A percentile compares a stretch with the other conserved stretches of the same genome.
These are phyloP conservation scores for Pleurotus cornucopiae DNA, from an alignment of 768 basidiomycete species.

Conservation along the genomic window DNA sequence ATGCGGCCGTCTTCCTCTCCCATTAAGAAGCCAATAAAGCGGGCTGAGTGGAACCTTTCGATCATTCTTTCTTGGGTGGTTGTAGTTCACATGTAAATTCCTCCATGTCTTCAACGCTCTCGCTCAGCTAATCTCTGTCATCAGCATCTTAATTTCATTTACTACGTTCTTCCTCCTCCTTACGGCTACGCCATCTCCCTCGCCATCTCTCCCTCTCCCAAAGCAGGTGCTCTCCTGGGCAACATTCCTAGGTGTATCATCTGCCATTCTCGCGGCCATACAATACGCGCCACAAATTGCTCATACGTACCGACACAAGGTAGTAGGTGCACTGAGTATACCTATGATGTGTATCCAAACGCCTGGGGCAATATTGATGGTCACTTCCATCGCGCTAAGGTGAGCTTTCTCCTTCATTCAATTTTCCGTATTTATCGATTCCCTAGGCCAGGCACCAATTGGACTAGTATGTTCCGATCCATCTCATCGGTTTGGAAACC, in stretches of 20 bases:
- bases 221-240: slow-evolving; percentile 55
- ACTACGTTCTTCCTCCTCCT: slow-evolving; percentile 61
- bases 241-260: slow-evolving; percentile 80
- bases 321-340: slow-evolving; percentile 91
- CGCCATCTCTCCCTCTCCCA: slow-evolving; percentile 27
- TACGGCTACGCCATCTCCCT: slow-evolving; percentile 34
- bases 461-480: slow-evolving; percentile 58
- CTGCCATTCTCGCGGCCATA: slow-evolving; percentile 70
- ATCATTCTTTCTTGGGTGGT: slow-evolving; percentile 71
- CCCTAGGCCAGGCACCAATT: slow-evolving; percentile 70
- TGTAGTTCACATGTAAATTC: slow-evolving; percentile 67
- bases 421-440: slow-evolving; percentile 1
- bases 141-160: slow-evolving; percentile 51
- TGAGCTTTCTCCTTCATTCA: slow-evolving; percentile 21
- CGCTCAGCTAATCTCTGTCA: slow-evolving; percentile 1
- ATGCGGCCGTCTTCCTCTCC: slow-evolving; percentile 31
- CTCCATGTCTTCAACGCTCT: slow-evolving; percentile 1
- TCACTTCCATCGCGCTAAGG: slow-evolving; percentile 72
- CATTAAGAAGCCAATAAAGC: slow-evolving; percentile 39
- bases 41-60: slow-evolving; percentile 75
- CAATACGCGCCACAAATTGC: slow-evolving; percentile 89
- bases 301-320: slow-evolving; percentile 70
- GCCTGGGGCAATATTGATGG: slow-evolving; percentile 87
- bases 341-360: slow-evolving; percentile 96
- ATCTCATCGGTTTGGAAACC: not conserved